phyloP scores from a whole-genome alignment of 78 protist genomes.

The Diacronema lutheri region DNA sequence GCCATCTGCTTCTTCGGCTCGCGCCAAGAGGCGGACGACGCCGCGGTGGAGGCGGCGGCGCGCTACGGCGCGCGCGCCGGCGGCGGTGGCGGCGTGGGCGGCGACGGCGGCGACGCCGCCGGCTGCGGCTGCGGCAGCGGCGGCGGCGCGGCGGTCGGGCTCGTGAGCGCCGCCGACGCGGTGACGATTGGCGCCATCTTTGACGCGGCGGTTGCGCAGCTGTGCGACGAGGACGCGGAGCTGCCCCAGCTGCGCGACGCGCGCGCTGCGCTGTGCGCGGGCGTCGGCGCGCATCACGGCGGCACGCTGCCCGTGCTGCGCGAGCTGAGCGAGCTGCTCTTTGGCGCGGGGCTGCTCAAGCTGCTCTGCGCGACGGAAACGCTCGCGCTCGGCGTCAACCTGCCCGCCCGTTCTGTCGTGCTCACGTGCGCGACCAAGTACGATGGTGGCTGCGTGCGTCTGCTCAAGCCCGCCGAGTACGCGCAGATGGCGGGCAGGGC shows the following conservation, averaged over 20 bases:
- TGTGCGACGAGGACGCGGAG: neutral
- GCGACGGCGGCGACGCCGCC: no score
- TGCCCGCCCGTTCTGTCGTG: slow-evolving; percentile 95
- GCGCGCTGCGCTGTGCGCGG: slow-evolving; percentile 57
- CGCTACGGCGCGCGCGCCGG: neutral
- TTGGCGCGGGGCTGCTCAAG: slow-evolving; percentile 38
- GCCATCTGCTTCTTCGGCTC: slow-evolving; percentile 10
- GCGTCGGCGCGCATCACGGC: slow-evolving; percentile 93
- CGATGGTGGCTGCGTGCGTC: slow-evolving; percentile 75
- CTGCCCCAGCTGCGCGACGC: neutral
- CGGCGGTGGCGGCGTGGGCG: no score
- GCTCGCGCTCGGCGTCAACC: slow-evolving; percentile 98
- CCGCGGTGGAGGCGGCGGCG: neutral
- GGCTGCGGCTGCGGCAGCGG: neutral
- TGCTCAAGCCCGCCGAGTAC: slow-evolving; percentile 73
- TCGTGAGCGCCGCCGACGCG: slow-evolving; percentile 19
- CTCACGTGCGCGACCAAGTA: slow-evolving; percentile 69
- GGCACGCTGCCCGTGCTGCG: slow-evolving; percentile 95
- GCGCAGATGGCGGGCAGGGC: slow-evolving; percentile 97
- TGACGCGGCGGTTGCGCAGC: neutral
- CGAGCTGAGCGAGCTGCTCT: slow-evolving; percentile 91
- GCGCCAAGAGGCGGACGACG: neutral
- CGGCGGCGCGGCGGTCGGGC: neutral
- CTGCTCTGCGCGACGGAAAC: slow-evolving; percentile 97
- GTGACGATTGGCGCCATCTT: neutral